A percentile compares a stretch with the other conserved stretches of the same genome.
Conservation (phyloP, 2,329 filamentous ascomycete species). For the Aureobasidium sp. region DNA sequence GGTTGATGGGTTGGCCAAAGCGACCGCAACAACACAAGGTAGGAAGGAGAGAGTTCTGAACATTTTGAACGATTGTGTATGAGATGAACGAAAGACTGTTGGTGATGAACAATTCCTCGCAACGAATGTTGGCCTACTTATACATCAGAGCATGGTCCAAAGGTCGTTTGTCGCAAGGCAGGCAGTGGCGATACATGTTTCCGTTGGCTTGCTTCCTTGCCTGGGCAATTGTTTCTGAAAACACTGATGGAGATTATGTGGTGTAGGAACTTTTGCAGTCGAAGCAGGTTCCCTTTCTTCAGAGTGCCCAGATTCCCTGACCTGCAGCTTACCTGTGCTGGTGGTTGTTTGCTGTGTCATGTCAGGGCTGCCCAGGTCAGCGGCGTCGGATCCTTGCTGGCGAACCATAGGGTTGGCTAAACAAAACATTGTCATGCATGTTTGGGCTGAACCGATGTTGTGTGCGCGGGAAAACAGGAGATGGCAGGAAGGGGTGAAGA, state of each 20-base stretch:
- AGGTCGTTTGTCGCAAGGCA: not conserved
- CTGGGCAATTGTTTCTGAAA: not conserved
- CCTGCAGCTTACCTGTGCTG: not conserved
- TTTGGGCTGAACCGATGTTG: not conserved
- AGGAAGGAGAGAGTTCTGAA: not conserved
- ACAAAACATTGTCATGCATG: constrained; percentile 1
- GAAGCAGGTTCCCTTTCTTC: not conserved
- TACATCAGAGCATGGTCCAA: not conserved
- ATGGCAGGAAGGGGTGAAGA: not conserved
- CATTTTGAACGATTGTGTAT: constrained; percentile 2
- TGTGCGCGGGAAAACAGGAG: not conserved
- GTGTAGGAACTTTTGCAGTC: not conserved
- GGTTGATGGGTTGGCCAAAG: not conserved
- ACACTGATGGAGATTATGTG: not conserved
- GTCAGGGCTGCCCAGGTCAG: not conserved
- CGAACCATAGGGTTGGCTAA: not conserved
- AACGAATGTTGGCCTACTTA: not conserved
- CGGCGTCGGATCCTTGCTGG: not conserved
- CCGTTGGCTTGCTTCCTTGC: constrained; percentile 1
- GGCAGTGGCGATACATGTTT: not conserved
- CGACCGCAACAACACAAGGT: not conserved
- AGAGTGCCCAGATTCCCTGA: not conserved
- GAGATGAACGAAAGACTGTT: not conserved
- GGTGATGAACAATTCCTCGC: not conserved
- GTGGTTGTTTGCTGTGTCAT: not conserved